Percentiles rank a stretch among this genome's conserved stretches.
Evolutionary conservation across 1,284 basidiomycete genomes (phyloP).

Genomic region (Heterobasidion irregulare): DNA sequence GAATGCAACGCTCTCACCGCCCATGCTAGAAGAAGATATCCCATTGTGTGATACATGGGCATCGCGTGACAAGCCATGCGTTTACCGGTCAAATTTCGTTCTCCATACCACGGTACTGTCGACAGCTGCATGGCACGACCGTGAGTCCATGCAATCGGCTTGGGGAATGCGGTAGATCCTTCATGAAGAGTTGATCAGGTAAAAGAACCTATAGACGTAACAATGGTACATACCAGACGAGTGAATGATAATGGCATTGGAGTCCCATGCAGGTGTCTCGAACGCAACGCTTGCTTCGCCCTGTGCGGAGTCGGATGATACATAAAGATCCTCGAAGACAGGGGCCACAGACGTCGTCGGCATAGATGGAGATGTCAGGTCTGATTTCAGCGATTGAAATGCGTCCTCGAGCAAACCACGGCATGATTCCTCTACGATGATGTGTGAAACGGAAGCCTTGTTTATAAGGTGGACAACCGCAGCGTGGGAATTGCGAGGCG

Average conservation of each 20-base stretch:
- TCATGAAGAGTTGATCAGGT: background rate
- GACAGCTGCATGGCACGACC: conserved; percentile 3
- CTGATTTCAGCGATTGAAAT: background rate
- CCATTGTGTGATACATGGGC: conserved; percentile 19
- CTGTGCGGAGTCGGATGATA: background rate
- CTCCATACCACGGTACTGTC: conserved; percentile 12
- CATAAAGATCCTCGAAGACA: conserved; percentile 1
- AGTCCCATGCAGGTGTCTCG: background rate
- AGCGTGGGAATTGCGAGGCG: conserved; percentile 17
- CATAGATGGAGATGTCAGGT: background rate
- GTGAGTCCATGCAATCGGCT: conserved; percentile 13
- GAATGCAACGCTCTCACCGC: background rate
- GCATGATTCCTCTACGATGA: background rate
- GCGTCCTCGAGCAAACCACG: background rate
- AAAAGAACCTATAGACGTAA: background rate
- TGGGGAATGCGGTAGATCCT: conserved; percentile 20
- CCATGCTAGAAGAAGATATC: conserved; percentile 4
- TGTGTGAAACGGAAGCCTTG: background rate
- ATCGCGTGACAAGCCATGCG: conserved; percentile 13
- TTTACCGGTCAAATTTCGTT: conserved; percentile 14
- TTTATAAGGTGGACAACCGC: conserved; percentile 16
- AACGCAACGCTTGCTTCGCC: background rate
- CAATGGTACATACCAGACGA: conserved; percentile 1
- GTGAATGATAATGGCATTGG: conserved; percentile 1
- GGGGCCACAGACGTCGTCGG: background rate